Evolutionary conservation across 352 stramenopile species (phyloP), one percentile per base, ranked within the genome.

Genomic region (Globisporangium solare): DNA sequence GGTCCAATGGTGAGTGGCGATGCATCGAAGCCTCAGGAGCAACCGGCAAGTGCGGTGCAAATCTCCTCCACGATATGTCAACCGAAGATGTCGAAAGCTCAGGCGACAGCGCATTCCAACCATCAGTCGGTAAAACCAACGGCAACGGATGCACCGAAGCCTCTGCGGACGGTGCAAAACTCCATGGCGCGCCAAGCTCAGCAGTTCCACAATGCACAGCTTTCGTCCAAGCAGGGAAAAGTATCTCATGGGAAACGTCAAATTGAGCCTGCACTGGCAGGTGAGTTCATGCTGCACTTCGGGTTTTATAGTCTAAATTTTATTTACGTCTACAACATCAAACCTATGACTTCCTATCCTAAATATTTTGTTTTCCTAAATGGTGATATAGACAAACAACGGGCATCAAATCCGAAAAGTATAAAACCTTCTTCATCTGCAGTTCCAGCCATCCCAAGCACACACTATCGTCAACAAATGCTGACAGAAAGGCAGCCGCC

Each of bases 301-400:
- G 39, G 18, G 31, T 24, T 47, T 46, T 20, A 45, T 20, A 47
- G 31, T 60, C 54, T 60, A 60, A 57, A 47, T 54, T 43, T 22
- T 37, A 60, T 47, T 51, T 56, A 63, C 57, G 51, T 63, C 57
- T 49, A 63, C 49, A 58, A 58, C 57, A 58, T 51, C 32, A 58
- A 43, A 63, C 32, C 45, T 58, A 54, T 49, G 17, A 37, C 27
- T 45, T 58, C 55, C 55, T 61, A 61, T 41, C 55, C 47, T 55
- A 61, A 61, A 60, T 60, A 60, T 60, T 47, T 58, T 12, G 45
- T 31, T 56, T 51, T 59, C 54, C 32, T 47, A 46, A 37, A 41
- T 60, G 45, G 43, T 52, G 54, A 60, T 47, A 31, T 31, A 40
- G 53, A 61, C 11, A 41, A 48, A 18, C 55, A 61, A 47, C 37